A percentile compares a stretch with the other conserved stretches of the same genome.
Evolutionary conservation across 768 basidiomycete species (phyloP).

Genomic region (Russula lepida): DNA sequence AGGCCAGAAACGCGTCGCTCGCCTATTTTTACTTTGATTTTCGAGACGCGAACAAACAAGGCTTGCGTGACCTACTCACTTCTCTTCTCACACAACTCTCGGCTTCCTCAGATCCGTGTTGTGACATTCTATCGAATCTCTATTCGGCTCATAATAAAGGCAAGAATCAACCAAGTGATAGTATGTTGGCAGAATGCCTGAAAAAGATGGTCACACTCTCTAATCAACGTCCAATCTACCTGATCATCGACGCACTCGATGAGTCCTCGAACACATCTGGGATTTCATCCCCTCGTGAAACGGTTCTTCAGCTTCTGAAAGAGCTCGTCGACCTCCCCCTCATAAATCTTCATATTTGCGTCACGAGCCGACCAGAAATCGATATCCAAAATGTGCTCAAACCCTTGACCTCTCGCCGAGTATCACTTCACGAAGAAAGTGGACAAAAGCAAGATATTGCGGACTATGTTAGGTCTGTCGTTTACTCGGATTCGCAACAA

Average conservation of each 20-base stretch:
- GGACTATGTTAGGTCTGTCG: background rate
- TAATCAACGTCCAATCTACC: background rate
- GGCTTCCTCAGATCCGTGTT: background rate
- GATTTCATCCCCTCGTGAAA: background rate
- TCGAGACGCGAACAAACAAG: background rate
- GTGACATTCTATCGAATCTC: background rate
- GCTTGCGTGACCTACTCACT: background rate
- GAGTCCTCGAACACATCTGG: background rate
- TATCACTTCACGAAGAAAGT: slow-evolving; percentile 1
- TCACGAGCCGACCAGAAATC: background rate
- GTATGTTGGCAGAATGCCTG: background rate
- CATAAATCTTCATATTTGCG: background rate
- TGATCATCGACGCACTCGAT: slow-evolving; percentile 1
- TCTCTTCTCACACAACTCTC: slow-evolving; percentile 8
- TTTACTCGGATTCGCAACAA: background rate
- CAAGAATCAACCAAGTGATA: background rate
- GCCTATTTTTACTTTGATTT: background rate
- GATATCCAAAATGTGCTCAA: background rate
- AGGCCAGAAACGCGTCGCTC: background rate
- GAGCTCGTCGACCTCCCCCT: background rate
- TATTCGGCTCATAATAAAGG: background rate
- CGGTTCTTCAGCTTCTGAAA: background rate
- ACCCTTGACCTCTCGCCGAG: background rate
- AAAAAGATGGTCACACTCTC: background rate
- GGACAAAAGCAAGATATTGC: background rate